Evolutionary conservation across 2,329 filamentous ascomycete species (phyloP).

Genomic region (Karstenula rhodostoma): DNA sequence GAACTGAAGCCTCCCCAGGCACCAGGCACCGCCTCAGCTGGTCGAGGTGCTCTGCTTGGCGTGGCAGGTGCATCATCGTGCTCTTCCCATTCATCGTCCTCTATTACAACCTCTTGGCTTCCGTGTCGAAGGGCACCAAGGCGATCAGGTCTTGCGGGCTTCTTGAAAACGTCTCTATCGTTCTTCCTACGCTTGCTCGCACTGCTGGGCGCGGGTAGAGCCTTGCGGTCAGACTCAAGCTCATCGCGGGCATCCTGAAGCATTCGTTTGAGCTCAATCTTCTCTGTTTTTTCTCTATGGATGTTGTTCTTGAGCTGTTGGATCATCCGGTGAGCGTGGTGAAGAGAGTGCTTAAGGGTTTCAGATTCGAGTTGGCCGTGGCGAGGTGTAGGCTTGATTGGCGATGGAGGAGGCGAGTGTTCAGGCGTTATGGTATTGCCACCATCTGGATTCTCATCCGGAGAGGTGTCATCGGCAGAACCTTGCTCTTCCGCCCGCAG

Average conservation of each 20-base stretch:
- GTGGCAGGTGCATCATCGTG: conserved; percentile 66
- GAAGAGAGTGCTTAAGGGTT: conserved; percentile 90
- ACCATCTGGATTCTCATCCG: conserved; percentile 59
- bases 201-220: conserved; percentile 55
- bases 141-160: conserved; percentile 73
- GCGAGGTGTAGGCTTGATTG: conserved; percentile 88
- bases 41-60: conserved; percentile 57
- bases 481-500: conserved; percentile 68
- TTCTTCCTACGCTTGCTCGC: conserved; percentile 65
- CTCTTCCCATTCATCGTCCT: conserved; percentile 92
- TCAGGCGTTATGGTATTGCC: conserved; percentile 75
- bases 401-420: conserved; percentile 88
- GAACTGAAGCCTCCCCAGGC: conserved; percentile 46
- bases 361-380: conserved; percentile 94
- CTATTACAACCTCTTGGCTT: conserved; percentile 78
- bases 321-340: conserved; percentile 95
- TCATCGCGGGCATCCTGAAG: conserved; percentile 95
- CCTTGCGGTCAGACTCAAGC: conserved; percentile 72
- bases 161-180: conserved; percentile 72
- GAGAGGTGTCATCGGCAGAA: conserved; percentile 65
- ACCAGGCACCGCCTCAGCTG: conserved; percentile 37
- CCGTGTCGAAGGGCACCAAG: conserved; percentile 77
- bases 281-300: conserved; percentile 98
- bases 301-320: conserved; percentile 94
- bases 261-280: conserved; percentile 93